phyloP scores from a whole-genome alignment of 1,284 basidiomycete genomes.

The Cutaneotrichosporon curvatum region DNA sequence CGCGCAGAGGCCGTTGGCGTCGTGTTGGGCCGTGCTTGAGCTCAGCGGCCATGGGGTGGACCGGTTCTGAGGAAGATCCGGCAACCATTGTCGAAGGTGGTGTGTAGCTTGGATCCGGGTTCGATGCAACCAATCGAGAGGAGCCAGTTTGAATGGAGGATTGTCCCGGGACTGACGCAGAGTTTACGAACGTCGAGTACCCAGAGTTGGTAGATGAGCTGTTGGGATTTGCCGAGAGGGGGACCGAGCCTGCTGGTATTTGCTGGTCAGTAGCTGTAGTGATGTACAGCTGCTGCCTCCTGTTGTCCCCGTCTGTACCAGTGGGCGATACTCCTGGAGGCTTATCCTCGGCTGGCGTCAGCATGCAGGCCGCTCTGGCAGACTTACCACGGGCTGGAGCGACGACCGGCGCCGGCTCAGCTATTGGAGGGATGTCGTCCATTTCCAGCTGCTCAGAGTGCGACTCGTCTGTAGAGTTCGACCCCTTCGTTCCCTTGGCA shows the following conservation, averaged over 20 bases:
- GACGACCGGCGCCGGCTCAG: not conserved
- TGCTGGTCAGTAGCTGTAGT: not conserved
- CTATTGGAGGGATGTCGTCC: constrained; percentile 1
- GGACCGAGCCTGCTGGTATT: not conserved
- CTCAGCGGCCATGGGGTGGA: constrained; percentile 1
- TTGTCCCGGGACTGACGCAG: too few relatives aligned
- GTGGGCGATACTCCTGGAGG: too few relatives aligned
- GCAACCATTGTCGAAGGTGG: not conserved
- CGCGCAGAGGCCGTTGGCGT: not conserved
- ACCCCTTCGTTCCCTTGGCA: not conserved
- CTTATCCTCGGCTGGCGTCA: too few relatives aligned
- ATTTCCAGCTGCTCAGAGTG: not conserved
- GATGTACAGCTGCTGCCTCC: not conserved
- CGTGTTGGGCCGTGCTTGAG: not conserved
- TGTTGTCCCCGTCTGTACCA: too few relatives aligned
- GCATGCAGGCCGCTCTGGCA: too few relatives aligned
- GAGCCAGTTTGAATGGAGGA: too few relatives aligned
- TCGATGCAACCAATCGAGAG: not conserved
- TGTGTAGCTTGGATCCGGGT: not conserved
- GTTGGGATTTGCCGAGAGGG: not conserved
- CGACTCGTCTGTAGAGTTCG: not conserved
- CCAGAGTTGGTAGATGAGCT: too few relatives aligned
- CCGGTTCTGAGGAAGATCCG: not conserved
- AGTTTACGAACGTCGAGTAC: too few relatives aligned
- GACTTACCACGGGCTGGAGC: too few relatives aligned